These are phyloP conservation scores for Wickerhamomyces pijperi DNA, from an alignment of 805 yeast species.

Conservation along the genomic window DNA sequence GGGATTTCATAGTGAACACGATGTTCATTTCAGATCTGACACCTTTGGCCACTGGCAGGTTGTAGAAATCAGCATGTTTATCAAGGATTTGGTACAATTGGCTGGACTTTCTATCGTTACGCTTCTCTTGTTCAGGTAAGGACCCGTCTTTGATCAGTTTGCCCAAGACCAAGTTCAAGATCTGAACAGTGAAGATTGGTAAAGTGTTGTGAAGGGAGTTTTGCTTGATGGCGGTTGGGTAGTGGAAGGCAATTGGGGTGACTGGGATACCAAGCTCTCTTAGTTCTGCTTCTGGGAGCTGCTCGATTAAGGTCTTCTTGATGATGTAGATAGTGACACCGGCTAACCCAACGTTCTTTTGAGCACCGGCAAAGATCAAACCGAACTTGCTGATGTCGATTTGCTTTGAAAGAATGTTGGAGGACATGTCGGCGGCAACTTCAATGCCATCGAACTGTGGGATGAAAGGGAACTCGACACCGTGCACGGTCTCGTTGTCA, in stretches of 20 bases:
- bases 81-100: conserved; percentile 58
- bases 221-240: conserved; percentile 75
- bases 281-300: conserved; percentile 53
- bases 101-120: conserved; percentile 51
- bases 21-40: conserved; percentile 86
- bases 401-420: conserved; percentile 74
- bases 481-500: conserved; percentile 96
- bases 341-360: conserved; percentile 94
- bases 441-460: conserved; percentile 57
- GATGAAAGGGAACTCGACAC: conserved; percentile 58
- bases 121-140: conserved; percentile 42
- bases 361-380: conserved; percentile 94
- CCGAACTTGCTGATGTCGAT: conserved; percentile 82
- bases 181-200: conserved; percentile 85
- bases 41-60: conserved; percentile 49
- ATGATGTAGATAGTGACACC: conserved; percentile 89
- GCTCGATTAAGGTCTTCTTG: conserved; percentile 66
- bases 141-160: conserved; percentile 65
- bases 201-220: conserved; percentile 93
- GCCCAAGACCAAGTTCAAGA: conserved; percentile 68
- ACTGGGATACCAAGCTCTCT: conserved; percentile 55
- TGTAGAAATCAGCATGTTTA: conserved; percentile 50
- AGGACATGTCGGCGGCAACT: conserved; percentile 89
- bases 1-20: conserved; percentile 67
- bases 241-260: conserved; percentile 82